phyloP scores from a whole-genome alignment of 805 yeast genomes.

The Kodamaea kaohsiungensis region DNA sequence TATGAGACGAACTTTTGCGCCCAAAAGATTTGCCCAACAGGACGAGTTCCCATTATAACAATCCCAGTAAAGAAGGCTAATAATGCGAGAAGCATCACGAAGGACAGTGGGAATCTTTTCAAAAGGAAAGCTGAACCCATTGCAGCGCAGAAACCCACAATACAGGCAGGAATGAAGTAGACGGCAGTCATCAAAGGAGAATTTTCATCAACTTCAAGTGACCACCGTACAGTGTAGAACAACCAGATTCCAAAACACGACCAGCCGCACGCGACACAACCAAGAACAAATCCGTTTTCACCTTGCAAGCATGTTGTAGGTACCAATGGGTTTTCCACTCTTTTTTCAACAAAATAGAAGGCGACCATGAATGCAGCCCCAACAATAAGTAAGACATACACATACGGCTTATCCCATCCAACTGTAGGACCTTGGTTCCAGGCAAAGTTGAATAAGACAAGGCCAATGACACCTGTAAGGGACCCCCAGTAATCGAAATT shows the following conservation, averaged over 20 bases:
- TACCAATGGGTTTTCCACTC: slow-evolving; percentile 16
- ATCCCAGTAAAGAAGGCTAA: slow-evolving; percentile 13
- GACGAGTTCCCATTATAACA: slow-evolving; percentile 17
- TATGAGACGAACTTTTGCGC: slow-evolving; percentile 18
- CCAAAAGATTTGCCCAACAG: slow-evolving; percentile 20
- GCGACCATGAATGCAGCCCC: slow-evolving; percentile 14
- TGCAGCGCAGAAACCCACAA: slow-evolving; percentile 17
- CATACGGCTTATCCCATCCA: slow-evolving; percentile 21
- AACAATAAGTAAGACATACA: slow-evolving; percentile 19
- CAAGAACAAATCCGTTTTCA: slow-evolving; percentile 18
- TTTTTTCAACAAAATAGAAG: slow-evolving; percentile 10
- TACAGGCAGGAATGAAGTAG: slow-evolving; percentile 19
- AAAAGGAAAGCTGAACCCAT: slow-evolving; percentile 11
- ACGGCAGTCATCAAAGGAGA: slow-evolving; percentile 17
- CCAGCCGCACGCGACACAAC: slow-evolving; percentile 22
- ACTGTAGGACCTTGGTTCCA: slow-evolving; percentile 22
- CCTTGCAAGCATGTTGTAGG: slow-evolving; percentile 15
- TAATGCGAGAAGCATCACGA: slow-evolving; percentile 17
- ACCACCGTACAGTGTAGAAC: slow-evolving; percentile 18
- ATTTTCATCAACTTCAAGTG: slow-evolving; percentile 11
- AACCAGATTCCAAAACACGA: slow-evolving; percentile 22
- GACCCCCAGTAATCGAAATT: slow-evolving; percentile 30
- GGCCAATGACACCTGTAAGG: slow-evolving; percentile 15
- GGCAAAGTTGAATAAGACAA: slow-evolving; percentile 20
- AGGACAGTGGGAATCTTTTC: slow-evolving; percentile 11